Percentiles rank a stretch among this genome's conserved stretches.
Evolutionary conservation across 2,329 filamentous ascomycete species (phyloP).

Genomic region (Plenodomus biglobosus): DNA sequence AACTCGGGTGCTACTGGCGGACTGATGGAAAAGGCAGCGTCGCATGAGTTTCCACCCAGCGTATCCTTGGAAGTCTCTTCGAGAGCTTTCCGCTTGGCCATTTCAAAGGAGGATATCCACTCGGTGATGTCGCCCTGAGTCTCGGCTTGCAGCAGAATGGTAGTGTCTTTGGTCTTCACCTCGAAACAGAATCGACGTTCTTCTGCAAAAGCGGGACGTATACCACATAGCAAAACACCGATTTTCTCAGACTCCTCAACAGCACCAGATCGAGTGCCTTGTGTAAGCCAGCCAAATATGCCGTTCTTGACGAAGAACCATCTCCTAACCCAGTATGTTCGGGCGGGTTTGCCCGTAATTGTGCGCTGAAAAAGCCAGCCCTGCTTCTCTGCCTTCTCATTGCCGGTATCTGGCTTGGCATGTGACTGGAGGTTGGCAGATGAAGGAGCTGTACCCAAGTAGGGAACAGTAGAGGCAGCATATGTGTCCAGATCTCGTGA

Average conservation of each 20-base stretch:
- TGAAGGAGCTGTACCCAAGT: slow-evolving; percentile 69
- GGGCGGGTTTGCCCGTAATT: slow-evolving; percentile 81
- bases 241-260: slow-evolving; percentile 97
- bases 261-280: slow-evolving; percentile 74
- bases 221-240: slow-evolving; percentile 89
- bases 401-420: slow-evolving; percentile 54
- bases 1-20: slow-evolving; percentile 88
- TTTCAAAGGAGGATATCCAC: slow-evolving; percentile 91
- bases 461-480: slow-evolving; percentile 84
- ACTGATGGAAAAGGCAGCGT: slow-evolving; percentile 88
- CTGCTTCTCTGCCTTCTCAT: slow-evolving; percentile 73
- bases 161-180: slow-evolving; percentile 95
- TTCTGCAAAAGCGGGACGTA: slow-evolving; percentile 86
- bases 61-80: slow-evolving; percentile 66
- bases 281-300: slow-evolving; percentile 92
- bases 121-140: slow-evolving; percentile 89
- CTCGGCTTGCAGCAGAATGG: slow-evolving; percentile 86
- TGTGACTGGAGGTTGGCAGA: slow-evolving; percentile 51
- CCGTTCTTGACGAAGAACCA: slow-evolving; percentile 98
- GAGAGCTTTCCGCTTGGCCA: slow-evolving; percentile 88
- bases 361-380: slow-evolving; percentile 89
- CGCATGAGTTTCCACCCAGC: slow-evolving; percentile 50
- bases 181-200: slow-evolving; percentile 97
- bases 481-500: slow-evolving; percentile 94
- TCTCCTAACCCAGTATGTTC: slow-evolving; percentile 84